Percentiles rank a stretch among this genome's conserved stretches.
Conservation (phyloP, 805 yeast genomes). For the Osmozyma mogii region DNA sequence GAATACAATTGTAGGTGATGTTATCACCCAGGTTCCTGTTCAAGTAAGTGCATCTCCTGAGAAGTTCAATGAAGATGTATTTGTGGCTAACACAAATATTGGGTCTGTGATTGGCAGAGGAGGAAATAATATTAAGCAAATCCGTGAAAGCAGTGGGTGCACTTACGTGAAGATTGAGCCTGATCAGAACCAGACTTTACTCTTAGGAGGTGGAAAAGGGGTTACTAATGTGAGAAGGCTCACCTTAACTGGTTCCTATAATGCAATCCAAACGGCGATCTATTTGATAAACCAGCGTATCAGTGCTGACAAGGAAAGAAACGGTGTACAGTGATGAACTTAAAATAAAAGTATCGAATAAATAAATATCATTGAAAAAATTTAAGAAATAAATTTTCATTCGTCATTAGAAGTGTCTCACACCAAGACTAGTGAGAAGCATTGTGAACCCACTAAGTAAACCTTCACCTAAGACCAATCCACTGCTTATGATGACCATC, state of each 20-base stretch:
- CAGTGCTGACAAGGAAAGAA: slow-evolving; percentile 54
- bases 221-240: slow-evolving; percentile 45
- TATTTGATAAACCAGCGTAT: slow-evolving; percentile 66
- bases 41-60: slow-evolving; percentile 33
- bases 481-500: slow-evolving; percentile 85
- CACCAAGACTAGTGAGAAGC: slow-evolving; percentile 60
- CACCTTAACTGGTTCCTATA: slow-evolving; percentile 58
- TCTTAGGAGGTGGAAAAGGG: slow-evolving; percentile 38
- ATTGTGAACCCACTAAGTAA: slow-evolving; percentile 75
- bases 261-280: slow-evolving; percentile 66
- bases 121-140: slow-evolving; percentile 73
- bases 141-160: slow-evolving; percentile 64
- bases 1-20: slow-evolving; percentile 36
- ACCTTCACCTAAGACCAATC: slow-evolving; percentile 92
- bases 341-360: not conserved
- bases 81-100: slow-evolving; percentile 68
- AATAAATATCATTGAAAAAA: not conserved
- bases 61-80: slow-evolving; percentile 59
- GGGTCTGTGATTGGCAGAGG: slow-evolving; percentile 85
- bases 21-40: slow-evolving; percentile 32
- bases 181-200: slow-evolving; percentile 43
- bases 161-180: slow-evolving; percentile 67
- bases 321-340: slow-evolving; percentile 11
- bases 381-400: not conserved
- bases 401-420: slow-evolving; percentile 16